These are phyloP conservation scores for Cryptococcus maquisensis DNA, from an alignment of 1,284 basidiomycete genomes.

Conservation along the genomic window DNA sequence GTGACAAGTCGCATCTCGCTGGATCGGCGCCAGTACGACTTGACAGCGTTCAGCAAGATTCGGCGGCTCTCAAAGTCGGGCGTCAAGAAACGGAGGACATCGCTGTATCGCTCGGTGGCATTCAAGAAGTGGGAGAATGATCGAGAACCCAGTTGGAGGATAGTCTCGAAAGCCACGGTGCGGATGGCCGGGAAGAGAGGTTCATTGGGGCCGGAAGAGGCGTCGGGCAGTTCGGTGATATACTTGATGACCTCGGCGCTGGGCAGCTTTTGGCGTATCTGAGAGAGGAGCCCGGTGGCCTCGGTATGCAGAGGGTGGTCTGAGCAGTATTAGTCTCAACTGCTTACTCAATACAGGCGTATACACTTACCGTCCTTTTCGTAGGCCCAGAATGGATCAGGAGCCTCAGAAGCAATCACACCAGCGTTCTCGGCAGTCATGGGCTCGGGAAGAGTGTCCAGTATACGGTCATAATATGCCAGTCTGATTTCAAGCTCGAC, in stretches of 20 bases:
- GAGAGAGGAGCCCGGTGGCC: slow-evolving; percentile 72
- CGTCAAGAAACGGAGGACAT: slow-evolving; percentile 70
- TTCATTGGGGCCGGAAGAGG: slow-evolving; percentile 40
- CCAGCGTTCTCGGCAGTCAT: slow-evolving; percentile 57
- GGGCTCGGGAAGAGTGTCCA: slow-evolving; percentile 77
- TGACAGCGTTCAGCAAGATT: slow-evolving; percentile 67
- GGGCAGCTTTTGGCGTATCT: slow-evolving; percentile 66
- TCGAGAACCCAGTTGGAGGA: slow-evolving; percentile 85
- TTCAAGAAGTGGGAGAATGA: slow-evolving; percentile 98
- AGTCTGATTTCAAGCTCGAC: slow-evolving; percentile 87
- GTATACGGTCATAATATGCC: slow-evolving; percentile 88
- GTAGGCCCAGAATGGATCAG: slow-evolving; percentile 78
- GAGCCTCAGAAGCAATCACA: slow-evolving; percentile 68
- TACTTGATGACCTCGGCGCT: slow-evolving; percentile 74
- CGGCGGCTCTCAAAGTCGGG: slow-evolving; percentile 52
- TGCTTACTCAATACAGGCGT: neutral
- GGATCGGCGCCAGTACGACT: slow-evolving; percentile 73
- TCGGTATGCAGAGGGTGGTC: slow-evolving; percentile 71
- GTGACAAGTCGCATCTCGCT: slow-evolving; percentile 83
- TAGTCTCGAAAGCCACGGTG: slow-evolving; percentile 79
- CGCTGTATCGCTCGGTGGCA: slow-evolving; percentile 94
- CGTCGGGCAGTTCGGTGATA: slow-evolving; percentile 59
- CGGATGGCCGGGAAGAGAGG: slow-evolving; percentile 64
- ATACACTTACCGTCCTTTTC: slow-evolving; percentile 64
- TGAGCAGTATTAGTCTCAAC: slow-evolving; percentile 29